Base-by-base conservation (phyloP, 2,329 filamentous ascomycete species). In the Daldinia sp. region DNA sequence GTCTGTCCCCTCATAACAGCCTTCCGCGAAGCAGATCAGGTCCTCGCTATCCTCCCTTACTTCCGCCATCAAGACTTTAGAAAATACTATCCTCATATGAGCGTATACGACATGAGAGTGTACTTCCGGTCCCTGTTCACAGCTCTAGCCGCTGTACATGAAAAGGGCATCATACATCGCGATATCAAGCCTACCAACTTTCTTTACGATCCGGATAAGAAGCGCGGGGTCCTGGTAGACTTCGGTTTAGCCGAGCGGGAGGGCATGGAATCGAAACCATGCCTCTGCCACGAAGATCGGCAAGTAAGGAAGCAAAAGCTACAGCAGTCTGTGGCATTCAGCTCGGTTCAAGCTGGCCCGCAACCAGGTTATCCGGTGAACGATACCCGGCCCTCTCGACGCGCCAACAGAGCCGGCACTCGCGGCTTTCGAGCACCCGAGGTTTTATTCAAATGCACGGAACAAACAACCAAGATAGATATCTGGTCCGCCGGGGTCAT, bases 121-220 rank as follows among this genome's bases (percentile, higher is more conserved):
- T 99, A 99, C 77, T 90, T 99, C 71, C 86, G 89, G 30, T 94
- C 91, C 43, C 85, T 99, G 3, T 95, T 99, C 75, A 91, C 89
- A 1, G 95, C 94, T 0, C 83, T 99, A 9, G 84, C 86, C 47
- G 90, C 91, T 37, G 94, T 97, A 3, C 95, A 99, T 76, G 84
- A 87, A 4, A 87, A 92, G 72, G 85, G 87, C 37, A 98, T 99
- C 62, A 85, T 99, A 17, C 95, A 99, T 75, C 89, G 94, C 67
- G 94, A 98, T 74, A 97, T 98, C 75, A 98, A 98, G 74, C 95
- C 95, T 4, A 99, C 96, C 19, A 98, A 98, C 74, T 98, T 98
- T 72, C 85, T 98, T 35, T 98, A 98, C 79, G 93, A 96, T 68
- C 92, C 92, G 0, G 81, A 87, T 9, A 87, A 89, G 41, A 87